Evolutionary conservation across 371 early-diverging fungal genomes (phyloP).

Genomic region (Syncephalastrum contaminatum): DNA sequence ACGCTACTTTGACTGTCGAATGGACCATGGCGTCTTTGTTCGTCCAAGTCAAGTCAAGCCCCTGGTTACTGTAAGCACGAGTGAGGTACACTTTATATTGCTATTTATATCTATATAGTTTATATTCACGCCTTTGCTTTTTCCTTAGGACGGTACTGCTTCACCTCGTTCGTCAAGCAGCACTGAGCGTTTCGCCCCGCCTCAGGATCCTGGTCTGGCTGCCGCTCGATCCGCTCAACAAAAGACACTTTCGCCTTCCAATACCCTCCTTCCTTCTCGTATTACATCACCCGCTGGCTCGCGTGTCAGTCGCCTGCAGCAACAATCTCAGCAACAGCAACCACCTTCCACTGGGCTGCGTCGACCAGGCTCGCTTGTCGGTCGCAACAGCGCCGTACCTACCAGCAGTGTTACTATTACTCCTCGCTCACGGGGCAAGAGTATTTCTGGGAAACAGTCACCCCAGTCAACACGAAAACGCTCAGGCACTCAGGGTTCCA

Average conservation of each 20-base stretch:
- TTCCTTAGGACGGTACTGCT: too few relatives aligned
- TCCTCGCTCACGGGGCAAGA: constrained; percentile 1
- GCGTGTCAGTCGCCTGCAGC: constrained; percentile 19
- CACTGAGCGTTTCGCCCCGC: constrained; percentile 22
- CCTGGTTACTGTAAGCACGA: constrained; percentile 11
- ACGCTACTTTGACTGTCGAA: constrained; percentile 79
- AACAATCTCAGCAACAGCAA: constrained; percentile 13
- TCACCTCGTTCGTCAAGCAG: background rate
- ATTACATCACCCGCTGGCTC: constrained; percentile 20
- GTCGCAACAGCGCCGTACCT: constrained; percentile 13
- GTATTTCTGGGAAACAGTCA: too few relatives aligned
- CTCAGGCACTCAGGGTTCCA: constrained; percentile 26
- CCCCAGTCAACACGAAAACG: constrained; percentile 13
- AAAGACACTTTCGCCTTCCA: constrained; percentile 28
- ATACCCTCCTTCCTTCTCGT: constrained; percentile 28
- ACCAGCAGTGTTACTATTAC: constrained; percentile 16
- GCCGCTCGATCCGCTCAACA: constrained; percentile 27
- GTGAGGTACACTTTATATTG: too few relatives aligned
- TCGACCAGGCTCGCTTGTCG: constrained; percentile 14
- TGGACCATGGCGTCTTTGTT: constrained; percentile 82
- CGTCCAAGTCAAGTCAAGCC: constrained; percentile 66
- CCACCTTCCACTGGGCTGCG: constrained; percentile 7
- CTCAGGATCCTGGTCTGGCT: constrained; percentile 24
- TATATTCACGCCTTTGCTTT: too few relatives aligned
- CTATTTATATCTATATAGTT: too few relatives aligned